Base-by-base conservation (phyloP, 805 yeast genomes). In the Ogataea thermomethanolica region DNA sequence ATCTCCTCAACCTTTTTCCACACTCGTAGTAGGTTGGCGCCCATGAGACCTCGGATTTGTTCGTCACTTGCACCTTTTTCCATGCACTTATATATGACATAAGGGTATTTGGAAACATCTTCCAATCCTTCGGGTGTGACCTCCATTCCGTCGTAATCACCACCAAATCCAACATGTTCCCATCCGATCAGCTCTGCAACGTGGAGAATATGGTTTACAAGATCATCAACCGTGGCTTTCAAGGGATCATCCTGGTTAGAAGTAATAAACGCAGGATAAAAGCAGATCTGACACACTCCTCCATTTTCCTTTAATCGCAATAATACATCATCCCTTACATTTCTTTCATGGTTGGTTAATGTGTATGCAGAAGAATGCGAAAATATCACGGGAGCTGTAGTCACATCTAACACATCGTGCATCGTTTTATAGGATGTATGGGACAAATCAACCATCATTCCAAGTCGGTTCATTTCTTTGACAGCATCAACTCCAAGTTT, bases 91-190 rank as follows among this genome's bases (percentile, higher is more conserved):
- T 26, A 27, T 22, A 74, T 51, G 36, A 75, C 54, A 29, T 71
- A 76, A 0, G 79, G 79, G 46, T 74, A 75, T 49, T 74, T 75
- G 9, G 78, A 71, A 1, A 73, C 78, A 48, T 75, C 78, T 50
- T 74, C 78, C n/a, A 75, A 53, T 0, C 78, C 79, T 12, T 43
- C 50, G 5, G 79, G 79, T 0, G 39, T 35, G 7, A 11, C 10
- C 11, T 27, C 70, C 37, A 73, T 73, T n/a, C 79, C 79, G 49
- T 74, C 79, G 48, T 71, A 73, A 52, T 74, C 79, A 2, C 71
- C 64, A 1, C 79, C 79, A 8, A 73, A 47, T 1, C 78, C 78
- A 31, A 73, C 76, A 49, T 70, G 71, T 20, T 69, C 72, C 77
- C 76, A 73, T 2, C 78, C 78, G 20, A 71, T 66, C 7, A 67